Conservation (phyloP, 1,284 basidiomycete species). For the Pascua guehoae region DNA sequence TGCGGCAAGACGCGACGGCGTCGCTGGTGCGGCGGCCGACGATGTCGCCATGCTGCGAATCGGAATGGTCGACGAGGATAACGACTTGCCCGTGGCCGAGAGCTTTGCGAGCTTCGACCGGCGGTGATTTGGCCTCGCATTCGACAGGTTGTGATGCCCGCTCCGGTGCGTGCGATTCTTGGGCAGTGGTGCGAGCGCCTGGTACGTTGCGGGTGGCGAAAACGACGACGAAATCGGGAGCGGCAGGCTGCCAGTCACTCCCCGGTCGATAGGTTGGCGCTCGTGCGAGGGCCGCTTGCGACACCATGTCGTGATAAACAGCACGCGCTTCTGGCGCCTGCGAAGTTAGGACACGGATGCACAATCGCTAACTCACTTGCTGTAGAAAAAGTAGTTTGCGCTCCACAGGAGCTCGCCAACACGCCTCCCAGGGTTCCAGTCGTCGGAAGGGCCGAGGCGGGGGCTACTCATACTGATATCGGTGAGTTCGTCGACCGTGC, state of each 20-base stretch:
- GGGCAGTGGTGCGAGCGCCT: constrained; percentile 7
- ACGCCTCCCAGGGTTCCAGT: constrained; percentile 54
- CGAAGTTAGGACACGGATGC: not conserved
- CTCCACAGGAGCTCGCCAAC: constrained; percentile 88
- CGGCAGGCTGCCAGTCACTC: constrained; percentile 24
- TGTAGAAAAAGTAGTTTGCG: constrained; percentile 96
- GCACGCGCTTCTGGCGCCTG: constrained; percentile 70
- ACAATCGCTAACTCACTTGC: constrained; percentile 59
- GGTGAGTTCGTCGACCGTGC: constrained; percentile 56
- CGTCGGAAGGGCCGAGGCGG: constrained; percentile 5
- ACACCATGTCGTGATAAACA: constrained; percentile 94
- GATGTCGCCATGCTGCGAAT: constrained; percentile 31
- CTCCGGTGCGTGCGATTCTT: constrained; percentile 11
- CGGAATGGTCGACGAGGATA: constrained; percentile 37
- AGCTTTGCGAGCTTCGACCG: constrained; percentile 22
- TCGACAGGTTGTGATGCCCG: constrained; percentile 20
- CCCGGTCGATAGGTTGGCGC: constrained; percentile 12
- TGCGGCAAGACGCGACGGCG: constrained; percentile 21
- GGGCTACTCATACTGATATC: constrained; percentile 20
- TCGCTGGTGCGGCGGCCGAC: not conserved
- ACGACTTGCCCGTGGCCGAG: constrained; percentile 11
- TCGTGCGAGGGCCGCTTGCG: constrained; percentile 53
- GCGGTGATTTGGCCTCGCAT: constrained; percentile 23
- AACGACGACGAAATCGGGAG: constrained; percentile 34
- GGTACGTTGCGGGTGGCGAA: constrained; percentile 20